Base-by-base conservation (phyloP, 768 basidiomycete genomes). In the Pulveroboletus sp. region DNA sequence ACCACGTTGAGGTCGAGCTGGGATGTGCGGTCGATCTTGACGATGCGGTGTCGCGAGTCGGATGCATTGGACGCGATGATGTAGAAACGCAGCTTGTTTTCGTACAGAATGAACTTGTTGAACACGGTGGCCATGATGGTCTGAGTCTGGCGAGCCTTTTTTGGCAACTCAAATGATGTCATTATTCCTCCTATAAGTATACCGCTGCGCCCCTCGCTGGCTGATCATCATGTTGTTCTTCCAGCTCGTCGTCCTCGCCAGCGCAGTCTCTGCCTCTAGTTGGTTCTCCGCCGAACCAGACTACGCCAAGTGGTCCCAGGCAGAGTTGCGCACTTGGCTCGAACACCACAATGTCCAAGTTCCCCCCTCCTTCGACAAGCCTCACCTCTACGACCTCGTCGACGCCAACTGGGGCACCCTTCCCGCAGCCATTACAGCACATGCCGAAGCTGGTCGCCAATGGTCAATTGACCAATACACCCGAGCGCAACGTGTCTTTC, bases 71-170 rank as follows among this genome's bases (percentile, higher is more conserved):
- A 94, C 3, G 90, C 94, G 51, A 97, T 83, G 45, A 99, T 81
- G 71, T 84, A 97, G 76, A 95, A 93, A 16, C 91, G 85, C 20
- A 85, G 77, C 47, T 84, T 82, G 59, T 92, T 97, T 72, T 99
- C 95, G 67, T 97, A 97, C 4, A 98, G 72, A 27, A 92, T 86
- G 72, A 91, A 94, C 64, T 91, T 91, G 72, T 93, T 94, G 66
- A 67, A 69, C 13, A 62, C 51, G 14, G 46, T 45, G 24, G 17
- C 14, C 41, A 47, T 57, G 14, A 44, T 40, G 21, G 53, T 29
- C 24, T 40, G 17, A 14, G 32, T n/a, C n/a, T n/a, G 29, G 33
- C n/a, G 23, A 14, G 12, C 20, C 16, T 42, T 25, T 40, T 61
- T 48, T 41, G 45, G 56, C 38, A 34, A 14, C 7, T 16, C 10